phyloP scores from a whole-genome alignment of 208 protist genomes.

The Vickermania ingenoplastis region DNA sequence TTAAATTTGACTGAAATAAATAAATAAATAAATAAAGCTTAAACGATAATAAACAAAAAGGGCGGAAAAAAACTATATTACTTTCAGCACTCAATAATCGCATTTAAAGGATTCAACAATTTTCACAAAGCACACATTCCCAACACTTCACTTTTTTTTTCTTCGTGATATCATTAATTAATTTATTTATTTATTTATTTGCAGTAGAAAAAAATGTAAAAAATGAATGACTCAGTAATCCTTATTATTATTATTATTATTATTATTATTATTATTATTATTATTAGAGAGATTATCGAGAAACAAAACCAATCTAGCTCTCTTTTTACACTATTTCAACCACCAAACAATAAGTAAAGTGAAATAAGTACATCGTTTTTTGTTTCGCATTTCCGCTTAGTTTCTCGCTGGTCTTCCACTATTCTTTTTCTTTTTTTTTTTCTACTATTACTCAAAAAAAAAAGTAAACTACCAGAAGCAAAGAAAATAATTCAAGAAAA shows the following conservation, averaged over 20 bases:
- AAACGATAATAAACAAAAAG: not conserved
- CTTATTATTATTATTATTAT: too few relatives aligned
- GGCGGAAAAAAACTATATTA: not conserved
- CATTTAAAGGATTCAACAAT: not conserved
- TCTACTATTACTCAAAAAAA: not conserved
- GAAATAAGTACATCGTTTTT: too few relatives aligned
- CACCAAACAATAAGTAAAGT: too few relatives aligned
- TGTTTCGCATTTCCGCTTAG: not conserved
- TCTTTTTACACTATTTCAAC: too few relatives aligned
- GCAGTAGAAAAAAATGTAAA: not conserved
- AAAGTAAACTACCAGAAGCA: too few relatives aligned
- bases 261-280: too few relatives aligned
- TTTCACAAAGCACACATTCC: not conserved
- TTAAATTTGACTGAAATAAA: constrained; percentile 1
- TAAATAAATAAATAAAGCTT: not conserved
- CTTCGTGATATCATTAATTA: not conserved
- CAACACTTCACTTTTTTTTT: not conserved
- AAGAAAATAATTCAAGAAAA: too few relatives aligned
- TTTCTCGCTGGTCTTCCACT: not conserved
- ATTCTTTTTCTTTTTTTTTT: constrained; percentile 1
- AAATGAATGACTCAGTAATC: not conserved
- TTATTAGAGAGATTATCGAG: too few relatives aligned
- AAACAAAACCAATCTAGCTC: too few relatives aligned
- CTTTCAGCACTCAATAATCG: not conserved
- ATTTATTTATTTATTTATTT: not conserved